A percentile compares a stretch with the other conserved stretches of the same genome.
Conservation (phyloP, 2,329 filamentous ascomycete genomes). For the Stemphylium lycopersici region DNA sequence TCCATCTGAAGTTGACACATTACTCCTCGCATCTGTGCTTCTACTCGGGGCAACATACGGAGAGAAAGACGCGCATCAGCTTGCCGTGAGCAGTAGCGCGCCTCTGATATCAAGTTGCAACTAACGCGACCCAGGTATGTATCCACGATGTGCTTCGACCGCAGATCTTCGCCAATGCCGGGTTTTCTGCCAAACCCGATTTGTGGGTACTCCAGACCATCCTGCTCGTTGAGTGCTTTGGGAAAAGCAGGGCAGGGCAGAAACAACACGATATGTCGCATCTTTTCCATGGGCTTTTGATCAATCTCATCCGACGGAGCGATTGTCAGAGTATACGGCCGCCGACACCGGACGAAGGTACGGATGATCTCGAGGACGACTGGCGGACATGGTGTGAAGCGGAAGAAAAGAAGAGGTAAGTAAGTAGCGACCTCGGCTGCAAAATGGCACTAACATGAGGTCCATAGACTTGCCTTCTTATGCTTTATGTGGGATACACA, state of each 20-base stretch:
- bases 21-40: conserved; percentile 62
- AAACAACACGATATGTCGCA: conserved; percentile 69
- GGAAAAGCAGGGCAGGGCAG: conserved; percentile 67
- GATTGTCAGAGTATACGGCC: conserved; percentile 57
- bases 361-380: conserved; percentile 51
- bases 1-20: conserved; percentile 55
- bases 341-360: conserved; percentile 42
- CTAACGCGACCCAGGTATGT: conserved; percentile 51
- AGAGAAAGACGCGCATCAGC: conserved; percentile 63
- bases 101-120: neutral
- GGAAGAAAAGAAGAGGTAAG: conserved; percentile 64
- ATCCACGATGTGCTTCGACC: conserved; percentile 66
- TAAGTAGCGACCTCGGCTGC: neutral
- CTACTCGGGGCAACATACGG: conserved; percentile 68
- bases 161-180: conserved; percentile 63
- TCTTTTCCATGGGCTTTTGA: conserved; percentile 62
- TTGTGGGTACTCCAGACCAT: conserved; percentile 68
- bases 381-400: conserved; percentile 63
- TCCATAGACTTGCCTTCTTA: conserved; percentile 58
- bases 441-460: neutral
- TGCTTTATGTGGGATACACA: conserved; percentile 73
- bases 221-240: conserved; percentile 68
- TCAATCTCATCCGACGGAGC: conserved; percentile 61
- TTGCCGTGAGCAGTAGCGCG: conserved; percentile 53
- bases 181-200: conserved; percentile 64